These are phyloP conservation scores for Pythium brachiatum DNA, from an alignment of 352 stramenopile genomes.

Conservation along the genomic window DNA sequence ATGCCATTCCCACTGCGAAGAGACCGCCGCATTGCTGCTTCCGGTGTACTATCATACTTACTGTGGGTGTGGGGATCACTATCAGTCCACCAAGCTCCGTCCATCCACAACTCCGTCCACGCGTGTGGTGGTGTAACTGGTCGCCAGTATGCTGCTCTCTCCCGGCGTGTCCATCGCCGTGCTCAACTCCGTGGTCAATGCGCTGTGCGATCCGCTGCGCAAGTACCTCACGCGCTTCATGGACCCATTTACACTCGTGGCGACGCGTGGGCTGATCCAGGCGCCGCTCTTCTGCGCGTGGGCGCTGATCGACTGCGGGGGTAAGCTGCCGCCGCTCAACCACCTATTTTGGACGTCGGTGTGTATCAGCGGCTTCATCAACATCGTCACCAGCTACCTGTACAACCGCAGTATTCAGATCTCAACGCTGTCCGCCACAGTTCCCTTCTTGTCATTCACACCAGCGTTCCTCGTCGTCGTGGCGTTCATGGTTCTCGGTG, in stretches of 20 bases:
- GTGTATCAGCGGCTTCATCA: constrained; percentile 68
- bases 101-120: not conserved
- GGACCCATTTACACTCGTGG: constrained; percentile 79
- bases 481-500: constrained; percentile 68
- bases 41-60: too few species aligned
- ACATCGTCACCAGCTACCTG: constrained; percentile 80
- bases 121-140: not conserved
- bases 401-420: constrained; percentile 85
- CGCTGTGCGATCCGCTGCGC: constrained; percentile 75
- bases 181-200: constrained; percentile 78
- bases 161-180: constrained; percentile 72
- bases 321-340: constrained; percentile 58
- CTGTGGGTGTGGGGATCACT: not conserved
- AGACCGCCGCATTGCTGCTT: not conserved
- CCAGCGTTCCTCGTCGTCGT: constrained; percentile 74
- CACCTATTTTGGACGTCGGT: constrained; percentile 81
- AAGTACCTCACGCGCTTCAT: constrained; percentile 85
- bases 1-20: not conserved
- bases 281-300: constrained; percentile 68
- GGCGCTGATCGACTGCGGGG: constrained; percentile 55
- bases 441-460: constrained; percentile 82
- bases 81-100: not conserved
- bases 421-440: constrained; percentile 70
- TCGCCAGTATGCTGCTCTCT: constrained; percentile 49
- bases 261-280: constrained; percentile 63